Evolutionary conservation across 345 rosid genomes (phyloP), one percentile per base, ranked within the genome.

Genomic region (Garcia nutans): DNA sequence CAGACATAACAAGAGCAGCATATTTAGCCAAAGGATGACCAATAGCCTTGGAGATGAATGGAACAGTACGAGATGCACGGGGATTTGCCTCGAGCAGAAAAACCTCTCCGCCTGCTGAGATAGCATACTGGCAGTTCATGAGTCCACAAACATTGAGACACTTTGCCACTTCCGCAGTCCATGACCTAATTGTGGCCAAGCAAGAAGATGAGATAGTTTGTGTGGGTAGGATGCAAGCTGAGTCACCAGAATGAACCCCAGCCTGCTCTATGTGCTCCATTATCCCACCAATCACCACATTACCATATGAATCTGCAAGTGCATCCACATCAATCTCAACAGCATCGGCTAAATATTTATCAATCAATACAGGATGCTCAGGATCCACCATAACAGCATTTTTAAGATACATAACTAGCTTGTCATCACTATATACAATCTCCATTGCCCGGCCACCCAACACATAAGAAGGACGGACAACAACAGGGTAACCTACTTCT

Each of bases 221-320:
- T 1, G 99, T 90, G 23, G 99, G 99, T 82, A 96, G 84, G 64
- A 90, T 87, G 79, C 98, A 96, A 19, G 99, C 99, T 0, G 98
- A 96, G 80, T 96, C 99, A 79, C 97, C 99, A 72, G 99, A 96
- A 82, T 96, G 98, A 56, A 96, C 94, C 65, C 99, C 98, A 68
- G 98, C 98, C 86, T 93, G 98, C 87, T 96, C 97, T 22, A 93
- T 96, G 80, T 96, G 98, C 87, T 96, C 99, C 99, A 96, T 92
- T 78, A 96, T 87, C 50, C 99, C 99, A 26, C 99, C 97, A 78
- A 96, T 96, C 68, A 93, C 97, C 57, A 92, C 97, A 74, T 90
- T 85, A 65, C 92, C 92, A 64, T 85, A 74, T 11, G 90, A 90
- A 80, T 96, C 98, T 62, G 99, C 90, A 74, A 93, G 96, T 19